Base-by-base conservation (phyloP, 2,329 filamentous ascomycete genomes). In the Leptographium lundbergii region DNA sequence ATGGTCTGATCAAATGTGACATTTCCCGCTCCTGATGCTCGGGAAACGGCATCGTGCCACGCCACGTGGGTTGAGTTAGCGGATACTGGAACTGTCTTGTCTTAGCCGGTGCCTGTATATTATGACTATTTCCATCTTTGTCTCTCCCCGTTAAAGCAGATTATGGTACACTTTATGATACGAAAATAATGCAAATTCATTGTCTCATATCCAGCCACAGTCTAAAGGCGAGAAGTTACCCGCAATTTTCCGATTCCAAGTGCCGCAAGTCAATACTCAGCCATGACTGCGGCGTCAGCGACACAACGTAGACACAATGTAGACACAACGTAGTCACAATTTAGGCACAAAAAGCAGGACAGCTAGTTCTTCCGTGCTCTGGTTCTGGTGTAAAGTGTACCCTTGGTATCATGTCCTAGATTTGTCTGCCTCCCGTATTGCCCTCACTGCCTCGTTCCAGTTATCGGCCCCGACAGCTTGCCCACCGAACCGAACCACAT, bases 1-100 rank as follows among this genome's bases (percentile, higher is more conserved):
- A 97, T 69, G 94, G 94, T 32, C 81, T 99, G 62, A 99, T 99
- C 74, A 88, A 95, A 71, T 95, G 91, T 75, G 91, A 90, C 60
- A 91, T 99, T 56, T 80, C 82, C 42, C 84, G 88, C 32, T 71
- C 58, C 7, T 45, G 9, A 34, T 9, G 42, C 5, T 45, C 19
- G 42, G 42, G 17, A 17, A 45, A 42, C 50, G 19, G 13, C 19
- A 4, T 45, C 11, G 24, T 45, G 9, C 19, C 42, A 9, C 19
- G 42, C 19, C 19, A 45, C 13, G 17, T 45, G 42, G 42, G 7
- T 19, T n/a, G 42, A 9, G 5, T 19, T 1, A 19, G 19, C 7
- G 19, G 9, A 45, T 45, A 7, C 42, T 19, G 42, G 42, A n/a
- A 45, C 19, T 45, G 17, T 45, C 6, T 29, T 11, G 24, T 10